A percentile compares a stretch with the other conserved stretches of the same genome.
These are phyloP conservation scores for Fraxinus angustifolia DNA, from an alignment of 305 asterid genomes.

Conservation along the genomic window DNA sequence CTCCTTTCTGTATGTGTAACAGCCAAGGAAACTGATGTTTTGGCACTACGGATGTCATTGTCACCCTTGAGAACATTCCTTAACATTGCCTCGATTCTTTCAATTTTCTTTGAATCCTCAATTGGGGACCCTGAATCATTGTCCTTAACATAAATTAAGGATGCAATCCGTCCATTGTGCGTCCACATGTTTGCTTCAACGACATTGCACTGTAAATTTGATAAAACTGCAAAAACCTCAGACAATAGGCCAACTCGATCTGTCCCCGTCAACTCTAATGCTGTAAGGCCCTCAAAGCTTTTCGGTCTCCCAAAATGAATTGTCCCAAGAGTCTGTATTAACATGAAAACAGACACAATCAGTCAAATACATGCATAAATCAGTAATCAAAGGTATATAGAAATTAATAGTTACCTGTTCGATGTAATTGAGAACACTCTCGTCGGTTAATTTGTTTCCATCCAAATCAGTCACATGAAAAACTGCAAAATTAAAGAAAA, in stretches of 20 bases:
- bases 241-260: constrained; percentile 82
- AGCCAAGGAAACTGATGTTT: constrained; percentile 55
- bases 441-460: constrained; percentile 86
- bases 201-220: constrained; percentile 60
- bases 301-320: constrained; percentile 60
- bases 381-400: background rate
- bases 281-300: constrained; percentile 64
- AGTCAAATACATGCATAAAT: background rate
- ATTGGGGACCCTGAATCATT: constrained; percentile 57
- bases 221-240: constrained; percentile 79
- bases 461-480: constrained; percentile 84
- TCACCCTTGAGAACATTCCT: constrained; percentile 83
- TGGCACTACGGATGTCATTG: constrained; percentile 73
- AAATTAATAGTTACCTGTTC: constrained; percentile 54
- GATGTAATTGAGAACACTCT: constrained; percentile 69
- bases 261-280: constrained; percentile 72
- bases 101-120: constrained; percentile 54
- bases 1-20: constrained; percentile 83
- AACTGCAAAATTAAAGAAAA: constrained; percentile 46
- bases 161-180: constrained; percentile 75
- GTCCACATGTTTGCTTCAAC: constrained; percentile 93
- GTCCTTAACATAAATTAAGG: constrained; percentile 65
- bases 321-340: constrained; percentile 62
- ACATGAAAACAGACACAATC: background rate
- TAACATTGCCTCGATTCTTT: constrained; percentile 52